Evolutionary conservation across 2,329 filamentous ascomycete genomes (phyloP).

Genomic region (Claviceps monticola): DNA sequence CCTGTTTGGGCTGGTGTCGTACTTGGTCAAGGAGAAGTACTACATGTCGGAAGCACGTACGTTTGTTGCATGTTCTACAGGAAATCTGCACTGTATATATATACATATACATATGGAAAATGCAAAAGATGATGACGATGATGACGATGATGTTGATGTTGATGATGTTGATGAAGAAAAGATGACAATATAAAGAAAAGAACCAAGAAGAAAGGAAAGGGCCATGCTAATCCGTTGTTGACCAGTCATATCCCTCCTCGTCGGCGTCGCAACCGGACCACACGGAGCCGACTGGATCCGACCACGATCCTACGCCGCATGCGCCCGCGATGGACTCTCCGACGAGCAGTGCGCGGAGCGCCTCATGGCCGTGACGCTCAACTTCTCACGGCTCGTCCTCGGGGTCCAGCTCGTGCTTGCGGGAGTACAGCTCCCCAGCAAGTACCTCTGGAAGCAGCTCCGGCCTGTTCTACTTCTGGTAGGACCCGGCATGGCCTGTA

Average conservation of each 20-base stretch:
- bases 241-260: slow-evolving; percentile 63
- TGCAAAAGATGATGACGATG: no score
- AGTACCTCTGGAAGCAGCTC: slow-evolving; percentile 70
- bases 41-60: slow-evolving; percentile 82
- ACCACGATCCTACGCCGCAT: slow-evolving; percentile 58
- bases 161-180: no score
- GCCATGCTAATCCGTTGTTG: no score
- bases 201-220: no score
- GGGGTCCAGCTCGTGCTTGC: slow-evolving; percentile 84
- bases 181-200: no score
- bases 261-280: slow-evolving; percentile 67
- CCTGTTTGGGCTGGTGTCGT: slow-evolving; percentile 81
- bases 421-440: slow-evolving; percentile 73
- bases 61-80: slow-evolving; percentile 19
- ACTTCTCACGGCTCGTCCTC: slow-evolving; percentile 75
- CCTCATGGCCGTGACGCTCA: slow-evolving; percentile 61
- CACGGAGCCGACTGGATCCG: slow-evolving; percentile 62
- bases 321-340: slow-evolving; percentile 10
- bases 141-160: no score
- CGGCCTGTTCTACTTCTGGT: slow-evolving; percentile 59
- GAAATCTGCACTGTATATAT: no score
- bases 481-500: slow-evolving; percentile 69
- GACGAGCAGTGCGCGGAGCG: slow-evolving; percentile 28
- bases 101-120: no score
- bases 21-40: slow-evolving; percentile 76